Evolutionary conservation across 1,284 basidiomycete genomes (phyloP).

Genomic region (Cryptococcus sp.): DNA sequence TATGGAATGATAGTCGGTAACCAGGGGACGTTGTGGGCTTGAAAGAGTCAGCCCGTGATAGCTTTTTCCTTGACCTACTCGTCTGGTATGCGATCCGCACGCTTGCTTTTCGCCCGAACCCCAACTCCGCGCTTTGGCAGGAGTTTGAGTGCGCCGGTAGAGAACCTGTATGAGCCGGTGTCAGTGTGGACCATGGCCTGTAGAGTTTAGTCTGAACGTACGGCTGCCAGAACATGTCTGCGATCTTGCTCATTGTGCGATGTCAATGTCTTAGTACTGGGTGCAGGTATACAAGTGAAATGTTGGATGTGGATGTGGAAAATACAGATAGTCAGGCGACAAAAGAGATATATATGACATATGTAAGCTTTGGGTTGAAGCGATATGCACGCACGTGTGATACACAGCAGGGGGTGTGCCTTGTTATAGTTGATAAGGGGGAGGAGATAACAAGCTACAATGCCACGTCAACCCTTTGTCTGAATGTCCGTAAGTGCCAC

Average conservation of each 20-base stretch:
- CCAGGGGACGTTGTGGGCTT: conserved; percentile 32
- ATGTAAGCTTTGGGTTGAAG: too few relatives aligned
- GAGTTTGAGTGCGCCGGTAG: conserved; percentile 41
- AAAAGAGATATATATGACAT: not conserved
- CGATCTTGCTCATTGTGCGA: conserved; percentile 25
- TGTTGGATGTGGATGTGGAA: too few relatives aligned
- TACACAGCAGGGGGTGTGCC: too few relatives aligned
- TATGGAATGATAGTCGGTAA: conserved; percentile 50
- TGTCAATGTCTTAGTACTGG: too few relatives aligned
- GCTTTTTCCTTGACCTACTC: conserved; percentile 26
- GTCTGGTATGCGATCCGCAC: conserved; percentile 49
- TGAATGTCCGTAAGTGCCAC: not conserved
- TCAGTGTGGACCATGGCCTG: not conserved
- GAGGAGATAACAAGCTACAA: too few relatives aligned
- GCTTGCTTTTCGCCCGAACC: conserved; percentile 44
- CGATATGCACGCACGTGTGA: too few relatives aligned
- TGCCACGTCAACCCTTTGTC: not conserved
- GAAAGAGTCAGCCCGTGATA: not conserved
- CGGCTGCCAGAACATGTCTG: conserved; percentile 49
- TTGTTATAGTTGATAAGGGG: not conserved
- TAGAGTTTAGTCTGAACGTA: conserved; percentile 15
- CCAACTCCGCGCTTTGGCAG: conserved; percentile 44
- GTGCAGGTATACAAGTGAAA: too few relatives aligned
- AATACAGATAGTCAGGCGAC: too few relatives aligned
- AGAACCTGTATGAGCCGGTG: conserved; percentile 39